Base-by-base conservation (phyloP, 257 asterid species). In the Verbena officinalis region DNA sequence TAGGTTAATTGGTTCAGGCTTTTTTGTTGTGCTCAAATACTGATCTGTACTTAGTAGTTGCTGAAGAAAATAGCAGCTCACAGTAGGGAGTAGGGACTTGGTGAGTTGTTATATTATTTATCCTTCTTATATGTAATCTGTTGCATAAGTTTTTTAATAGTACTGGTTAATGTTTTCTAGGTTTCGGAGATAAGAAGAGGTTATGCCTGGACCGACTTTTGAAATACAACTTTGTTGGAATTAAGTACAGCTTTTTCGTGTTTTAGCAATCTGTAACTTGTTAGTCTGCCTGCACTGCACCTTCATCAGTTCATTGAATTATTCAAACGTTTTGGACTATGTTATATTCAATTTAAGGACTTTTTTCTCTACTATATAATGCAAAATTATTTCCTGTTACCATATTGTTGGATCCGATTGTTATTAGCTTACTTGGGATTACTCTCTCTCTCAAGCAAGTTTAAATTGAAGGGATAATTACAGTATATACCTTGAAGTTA, bases 1-100 rank as follows among this genome's bases (percentile, higher is more conserved):
- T 38, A 62, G 73, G 72, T 36, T 52, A 55, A 22, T 51, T 43
- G 55, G 80, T 73, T 68, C 83, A 63, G 77, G 72, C 55, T 23
- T 66, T 65, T 61, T 70, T 50, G 62, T 64, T 50, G 55, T 55
- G 55, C 72, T 67, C 74, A 12, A 59, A 69, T 71, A 27, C 61
- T 33, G 69, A 36, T 40, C 17, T n/a, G n/a, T 24, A 51, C 59
- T 64, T 59, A n/a, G n/a, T n/a, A 10, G 65, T 67, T 75, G 69
- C 78, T 21, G 73, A 52, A 59, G 59, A 59, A 69, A 27, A 62
- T 59, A 23, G 75, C 57, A 33, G 11, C n/a, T n/a, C n/a, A n/a
- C 75, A 9, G 9, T 54, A n/a, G 52, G 43, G 49, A 11, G 67
- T 62, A 21, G 68, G 66, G 69, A 70, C 77, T 53, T 56, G 75